Percentiles rank a stretch among this genome's conserved stretches.
Evolutionary conservation across 345 rosid species (phyloP).

Genomic region (Populus euphratica): DNA sequence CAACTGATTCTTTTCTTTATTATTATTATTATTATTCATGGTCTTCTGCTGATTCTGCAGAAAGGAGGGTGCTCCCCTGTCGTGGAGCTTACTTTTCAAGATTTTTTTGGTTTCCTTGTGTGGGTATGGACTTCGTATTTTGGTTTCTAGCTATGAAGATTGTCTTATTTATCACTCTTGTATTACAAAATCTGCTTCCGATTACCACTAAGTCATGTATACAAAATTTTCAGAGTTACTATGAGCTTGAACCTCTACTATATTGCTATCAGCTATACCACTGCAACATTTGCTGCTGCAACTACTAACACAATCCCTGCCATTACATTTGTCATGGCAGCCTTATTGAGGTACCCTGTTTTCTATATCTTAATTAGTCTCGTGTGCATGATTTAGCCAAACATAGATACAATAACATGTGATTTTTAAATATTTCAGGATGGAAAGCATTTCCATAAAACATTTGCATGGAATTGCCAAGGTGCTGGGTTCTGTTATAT

Average conservation of each 20-base stretch:
- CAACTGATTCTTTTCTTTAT: background rate
- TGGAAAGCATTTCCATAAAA: constrained; percentile 37
- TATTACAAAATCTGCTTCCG: background rate
- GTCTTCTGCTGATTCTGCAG: constrained; percentile 29
- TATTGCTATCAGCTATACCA: constrained; percentile 59
- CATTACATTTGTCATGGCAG: constrained; percentile 66
- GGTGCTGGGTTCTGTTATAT: constrained; percentile 54
- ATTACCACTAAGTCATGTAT: background rate
- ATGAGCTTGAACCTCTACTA: constrained; percentile 62
- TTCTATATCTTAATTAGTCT: background rate
- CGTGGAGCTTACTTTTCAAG: constrained; percentile 39
- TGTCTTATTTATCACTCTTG: background rate
- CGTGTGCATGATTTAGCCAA: background rate
- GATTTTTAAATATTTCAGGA: constrained; percentile 24
- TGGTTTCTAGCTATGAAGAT: background rate
- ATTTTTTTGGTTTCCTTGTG: constrained; percentile 47
- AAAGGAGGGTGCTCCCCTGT: constrained; percentile 37
- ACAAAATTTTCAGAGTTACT: constrained; percentile 48
- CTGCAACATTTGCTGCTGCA: constrained; percentile 90
- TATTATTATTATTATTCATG: no score
- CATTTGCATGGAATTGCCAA: constrained; percentile 55
- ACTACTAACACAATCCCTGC: constrained; percentile 73
- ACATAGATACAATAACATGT: background rate
- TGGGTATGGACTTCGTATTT: constrained; percentile 38
- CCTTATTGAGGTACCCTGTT: constrained; percentile 41